Evolutionary conservation across 768 basidiomycete genomes (phyloP).

Genomic region (Boletus vermiculosoides): DNA sequence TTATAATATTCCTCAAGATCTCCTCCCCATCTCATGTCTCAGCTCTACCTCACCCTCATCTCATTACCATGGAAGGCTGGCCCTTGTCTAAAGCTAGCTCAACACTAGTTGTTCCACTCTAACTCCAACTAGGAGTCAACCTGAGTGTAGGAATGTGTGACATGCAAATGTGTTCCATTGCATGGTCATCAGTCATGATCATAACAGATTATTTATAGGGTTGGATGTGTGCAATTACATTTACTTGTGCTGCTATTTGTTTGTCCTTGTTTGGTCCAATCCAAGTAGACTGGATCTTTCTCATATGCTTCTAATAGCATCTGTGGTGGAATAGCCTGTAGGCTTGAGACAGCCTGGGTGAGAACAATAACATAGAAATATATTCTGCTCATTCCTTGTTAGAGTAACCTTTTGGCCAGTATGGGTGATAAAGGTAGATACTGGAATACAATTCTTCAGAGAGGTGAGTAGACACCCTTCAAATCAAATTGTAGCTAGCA

Average conservation of each 20-base stretch:
- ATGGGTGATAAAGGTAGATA: background rate
- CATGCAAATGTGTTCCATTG: too few relatives aligned
- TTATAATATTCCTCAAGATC: too few relatives aligned
- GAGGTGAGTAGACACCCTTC: background rate
- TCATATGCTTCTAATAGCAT: background rate
- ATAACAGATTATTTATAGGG: too few relatives aligned
- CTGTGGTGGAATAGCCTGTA: background rate
- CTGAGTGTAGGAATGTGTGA: too few relatives aligned
- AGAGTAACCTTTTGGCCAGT: background rate
- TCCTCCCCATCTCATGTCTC: too few relatives aligned
- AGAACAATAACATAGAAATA: background rate
- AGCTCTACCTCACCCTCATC: too few relatives aligned
- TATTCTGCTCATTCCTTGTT: background rate
- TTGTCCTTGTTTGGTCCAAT: background rate
- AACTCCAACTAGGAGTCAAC: too few relatives aligned
- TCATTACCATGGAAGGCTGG: too few relatives aligned
- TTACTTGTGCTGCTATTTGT: background rate
- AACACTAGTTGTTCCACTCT: too few relatives aligned
- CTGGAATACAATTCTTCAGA: background rate
- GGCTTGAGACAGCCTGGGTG: background rate
- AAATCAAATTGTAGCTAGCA: background rate
- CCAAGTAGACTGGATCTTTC: background rate
- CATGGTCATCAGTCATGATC: too few relatives aligned
- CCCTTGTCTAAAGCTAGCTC: too few relatives aligned
- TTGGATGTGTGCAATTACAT: background rate